phyloP scores from a whole-genome alignment of 371 early-diverging fungal genomes.

The Batrachochytrium dendrobatidis region DNA sequence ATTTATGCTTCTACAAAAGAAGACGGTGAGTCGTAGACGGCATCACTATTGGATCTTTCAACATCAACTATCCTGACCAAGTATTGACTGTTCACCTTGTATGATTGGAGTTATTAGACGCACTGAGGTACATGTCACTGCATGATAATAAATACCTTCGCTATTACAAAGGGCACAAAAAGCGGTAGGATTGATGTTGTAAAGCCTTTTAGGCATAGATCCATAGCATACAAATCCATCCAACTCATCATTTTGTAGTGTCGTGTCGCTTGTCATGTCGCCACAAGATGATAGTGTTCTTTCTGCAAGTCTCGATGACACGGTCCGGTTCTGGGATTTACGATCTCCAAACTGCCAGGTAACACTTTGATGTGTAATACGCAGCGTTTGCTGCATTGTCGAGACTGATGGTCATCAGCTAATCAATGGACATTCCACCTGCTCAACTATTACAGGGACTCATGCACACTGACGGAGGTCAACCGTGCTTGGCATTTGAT shows the following conservation, averaged over 20 bases:
- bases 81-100: background rate
- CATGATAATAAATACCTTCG: slow-evolving; percentile 88
- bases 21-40: slow-evolving; percentile 52
- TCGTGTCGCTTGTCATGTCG: slow-evolving; percentile 67
- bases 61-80: background rate
- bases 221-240: too few species aligned
- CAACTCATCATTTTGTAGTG: slow-evolving; percentile 33
- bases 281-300: slow-evolving; percentile 69
- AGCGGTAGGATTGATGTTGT: slow-evolving; percentile 37
- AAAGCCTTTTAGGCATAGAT: background rate
- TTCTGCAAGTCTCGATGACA: slow-evolving; percentile 63
- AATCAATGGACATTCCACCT: too few species aligned
- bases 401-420: too few species aligned
- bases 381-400: too few species aligned
- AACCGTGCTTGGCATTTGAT: slow-evolving; percentile 69
- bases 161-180: slow-evolving; percentile 83
- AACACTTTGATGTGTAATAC: slow-evolving; percentile 13
- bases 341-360: slow-evolving; percentile 56
- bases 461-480: slow-evolving; percentile 18
- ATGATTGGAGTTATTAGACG: slow-evolving; percentile 48
- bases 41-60: background rate
- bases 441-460: slow-evolving; percentile 1
- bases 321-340: slow-evolving; percentile 75
- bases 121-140: slow-evolving; percentile 80
- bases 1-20: slow-evolving; percentile 89